These are phyloP conservation scores for Sphagnum contortum DNA, from an alignment of 225 moss, liverwort and hornwort species.

Conservation along the genomic window DNA sequence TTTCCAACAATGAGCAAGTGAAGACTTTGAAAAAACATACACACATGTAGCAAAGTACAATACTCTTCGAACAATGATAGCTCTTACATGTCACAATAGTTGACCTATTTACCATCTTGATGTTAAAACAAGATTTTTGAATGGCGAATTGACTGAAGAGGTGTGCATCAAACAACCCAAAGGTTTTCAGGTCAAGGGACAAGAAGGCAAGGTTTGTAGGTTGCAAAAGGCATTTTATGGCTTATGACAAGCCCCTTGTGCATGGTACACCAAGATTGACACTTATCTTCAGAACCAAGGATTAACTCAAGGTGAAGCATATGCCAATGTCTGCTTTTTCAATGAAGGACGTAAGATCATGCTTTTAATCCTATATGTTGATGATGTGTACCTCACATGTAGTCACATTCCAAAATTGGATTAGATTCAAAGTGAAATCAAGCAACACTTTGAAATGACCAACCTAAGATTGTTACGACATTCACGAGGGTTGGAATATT, in stretches of 20 bases:
- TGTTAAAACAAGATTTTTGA: slow-evolving; percentile 2
- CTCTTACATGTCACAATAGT: neutral
- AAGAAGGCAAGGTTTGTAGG: slow-evolving; percentile 1
- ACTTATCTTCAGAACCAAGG: slow-evolving; percentile 2
- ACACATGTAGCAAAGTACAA: neutral
- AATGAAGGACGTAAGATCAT: neutral
- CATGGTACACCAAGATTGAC: slow-evolving; percentile 7
- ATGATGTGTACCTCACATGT: neutral
- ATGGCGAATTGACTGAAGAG: slow-evolving; percentile 5
- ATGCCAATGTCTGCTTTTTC: slow-evolving; percentile 3
- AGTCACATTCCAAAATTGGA: neutral
- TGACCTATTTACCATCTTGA: neutral
- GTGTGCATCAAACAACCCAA: slow-evolving; percentile 5
- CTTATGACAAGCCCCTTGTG: slow-evolving; percentile 3
- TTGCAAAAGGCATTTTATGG: slow-evolving; percentile 4
- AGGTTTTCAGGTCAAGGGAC: neutral
- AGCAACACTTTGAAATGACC: neutral
- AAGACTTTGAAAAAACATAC: slow-evolving; percentile 1
- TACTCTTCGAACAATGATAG: neutral
- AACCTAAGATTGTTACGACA: neutral
- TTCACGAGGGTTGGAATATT: neutral
- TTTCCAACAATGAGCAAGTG: neutral
- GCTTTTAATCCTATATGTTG: neutral
- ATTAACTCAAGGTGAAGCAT: neutral
- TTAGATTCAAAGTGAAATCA: neutral